Evolutionary conservation across 2,329 filamentous ascomycete species (phyloP), one percentile per base, ranked within the genome.

Genomic region (Cercospora beticola): DNA sequence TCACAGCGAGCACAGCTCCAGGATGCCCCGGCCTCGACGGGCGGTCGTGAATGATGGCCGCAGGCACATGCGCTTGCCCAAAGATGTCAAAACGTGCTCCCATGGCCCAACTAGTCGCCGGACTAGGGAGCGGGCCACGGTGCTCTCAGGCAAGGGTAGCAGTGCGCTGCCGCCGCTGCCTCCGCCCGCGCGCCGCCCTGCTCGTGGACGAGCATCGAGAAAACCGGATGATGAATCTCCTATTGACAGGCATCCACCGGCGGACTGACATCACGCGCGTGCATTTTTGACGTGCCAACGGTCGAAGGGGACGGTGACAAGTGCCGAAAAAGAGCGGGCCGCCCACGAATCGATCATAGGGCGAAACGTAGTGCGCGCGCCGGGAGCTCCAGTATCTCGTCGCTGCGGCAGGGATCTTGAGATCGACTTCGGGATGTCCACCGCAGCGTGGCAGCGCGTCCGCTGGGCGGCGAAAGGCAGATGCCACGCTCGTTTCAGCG

Each of bases 311-410:
- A 52, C 43, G 36, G 43, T 56, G 49, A 52, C 66, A 70, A 73
- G 71, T 73, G 69, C 71, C 71, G 71, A 73, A 71, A 68, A 67
- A 64, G 52, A 68, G 60, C 68, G 67, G 70, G 43, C 66, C 68
- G 70, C 70, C 64, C 65, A 64, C 66, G 66, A 64, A 46, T 66
- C 64, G 52, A 62, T 65, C 23, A 58, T 65, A 67, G 64, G 66
- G 64, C 70, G 68, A 65, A 65, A 66, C 68, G 58, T 60, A 66
- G 67, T 56, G 54, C 49, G 64, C 62, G 60, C 63, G 46, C 62
- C 62, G 52, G 65, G 61, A 54, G 63, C 64, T 69, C 57, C 65
- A 64, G 58, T 46, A 69, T 64, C 65, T 71, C 64, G 63, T 64
- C 62, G 62, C 23, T 18, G 57, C 62, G 56, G 70, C 70, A 72